phyloP scores from a whole-genome alignment of 805 yeast species.

The Blastobotrys terrestris region DNA sequence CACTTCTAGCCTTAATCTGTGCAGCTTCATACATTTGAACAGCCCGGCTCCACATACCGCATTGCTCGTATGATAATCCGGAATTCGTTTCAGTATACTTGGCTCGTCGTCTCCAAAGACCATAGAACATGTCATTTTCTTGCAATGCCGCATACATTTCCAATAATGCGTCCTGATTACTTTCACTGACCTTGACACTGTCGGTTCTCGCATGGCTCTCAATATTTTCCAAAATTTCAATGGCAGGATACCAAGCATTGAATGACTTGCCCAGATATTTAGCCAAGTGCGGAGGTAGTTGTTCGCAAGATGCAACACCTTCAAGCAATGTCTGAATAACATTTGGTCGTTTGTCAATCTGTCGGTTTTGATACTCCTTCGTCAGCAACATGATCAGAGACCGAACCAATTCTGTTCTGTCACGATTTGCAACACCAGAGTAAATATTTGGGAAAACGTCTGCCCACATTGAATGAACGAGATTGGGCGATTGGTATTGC shows the following conservation, averaged over 20 bases:
- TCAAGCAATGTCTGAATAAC: slow-evolving; percentile 79
- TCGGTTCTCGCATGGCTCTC: slow-evolving; percentile 54
- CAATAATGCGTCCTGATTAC: slow-evolving; percentile 82
- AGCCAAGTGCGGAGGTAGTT: slow-evolving; percentile 88
- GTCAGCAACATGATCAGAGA: slow-evolving; percentile 72
- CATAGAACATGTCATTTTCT: slow-evolving; percentile 96
- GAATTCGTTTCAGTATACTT: slow-evolving; percentile 89
- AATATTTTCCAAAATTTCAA: slow-evolving; percentile 74
- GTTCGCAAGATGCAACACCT: slow-evolving; percentile 66
- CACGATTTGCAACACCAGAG: slow-evolving; percentile 66
- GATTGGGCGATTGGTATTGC: slow-evolving; percentile 72
- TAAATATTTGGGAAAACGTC: slow-evolving; percentile 77
- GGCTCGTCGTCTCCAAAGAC: slow-evolving; percentile 95
- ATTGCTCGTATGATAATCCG: slow-evolving; percentile 89
- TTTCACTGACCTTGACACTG: slow-evolving; percentile 69
- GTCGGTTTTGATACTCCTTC: slow-evolving; percentile 89
- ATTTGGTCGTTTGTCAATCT: slow-evolving; percentile 78
- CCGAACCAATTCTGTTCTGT: slow-evolving; percentile 77
- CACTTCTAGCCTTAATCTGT: slow-evolving; percentile 92
- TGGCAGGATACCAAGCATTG: slow-evolving; percentile 86
- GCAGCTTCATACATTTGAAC: slow-evolving; percentile 92
- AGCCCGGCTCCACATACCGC: slow-evolving; percentile 93
- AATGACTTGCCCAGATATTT: slow-evolving; percentile 83
- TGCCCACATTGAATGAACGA: slow-evolving; percentile 80
- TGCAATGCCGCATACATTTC: slow-evolving; percentile 84